Conservation (phyloP, 805 yeast species). For the Monosporozyma siamensis region DNA sequence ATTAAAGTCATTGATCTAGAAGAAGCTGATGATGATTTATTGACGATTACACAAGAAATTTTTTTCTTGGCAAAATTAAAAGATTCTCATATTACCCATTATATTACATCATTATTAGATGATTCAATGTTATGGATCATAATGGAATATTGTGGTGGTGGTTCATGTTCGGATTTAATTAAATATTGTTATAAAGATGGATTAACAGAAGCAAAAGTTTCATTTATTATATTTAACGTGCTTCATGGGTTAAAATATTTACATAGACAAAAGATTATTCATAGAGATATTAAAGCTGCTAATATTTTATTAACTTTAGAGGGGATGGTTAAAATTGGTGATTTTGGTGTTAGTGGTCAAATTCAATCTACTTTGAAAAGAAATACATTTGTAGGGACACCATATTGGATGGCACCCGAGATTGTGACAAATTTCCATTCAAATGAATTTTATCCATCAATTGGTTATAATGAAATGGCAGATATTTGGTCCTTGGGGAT, state of each 20-base stretch:
- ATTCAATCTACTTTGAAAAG: conserved; percentile 54
- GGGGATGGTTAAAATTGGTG: conserved; percentile 76
- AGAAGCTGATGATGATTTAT: conserved; percentile 65
- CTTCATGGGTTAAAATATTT: conserved; percentile 66
- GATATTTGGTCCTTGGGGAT: conserved; percentile 97
- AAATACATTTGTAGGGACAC: conserved; percentile 87
- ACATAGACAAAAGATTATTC: conserved; percentile 68
- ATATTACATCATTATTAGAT: conserved; percentile 51
- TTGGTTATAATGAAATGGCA: conserved; percentile 74
- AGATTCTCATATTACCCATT: conserved; percentile 59
- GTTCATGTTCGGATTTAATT: conserved; percentile 74
- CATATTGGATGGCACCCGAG: conserved; percentile 99
- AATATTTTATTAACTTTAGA: conserved; percentile 63
- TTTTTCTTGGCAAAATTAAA: conserved; percentile 57
- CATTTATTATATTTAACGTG: conserved; percentile 54
- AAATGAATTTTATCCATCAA: background rate
- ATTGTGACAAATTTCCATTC: conserved; percentile 40
- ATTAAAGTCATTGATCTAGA: conserved; percentile 82
- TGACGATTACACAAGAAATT: conserved; percentile 65
- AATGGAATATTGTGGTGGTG: conserved; percentile 95
- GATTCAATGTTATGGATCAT: conserved; percentile 75
- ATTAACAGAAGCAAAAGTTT: conserved; percentile 39
- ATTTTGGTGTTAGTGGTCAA: conserved; percentile 90
- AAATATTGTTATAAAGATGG: conserved; percentile 30
- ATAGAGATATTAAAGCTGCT: conserved; percentile 86